Percentiles rank a stretch among this genome's conserved stretches.
Evolutionary conservation across 2,329 filamentous ascomycete genomes (phyloP).

Genomic region (Phyllosticta citribraziliensis): DNA sequence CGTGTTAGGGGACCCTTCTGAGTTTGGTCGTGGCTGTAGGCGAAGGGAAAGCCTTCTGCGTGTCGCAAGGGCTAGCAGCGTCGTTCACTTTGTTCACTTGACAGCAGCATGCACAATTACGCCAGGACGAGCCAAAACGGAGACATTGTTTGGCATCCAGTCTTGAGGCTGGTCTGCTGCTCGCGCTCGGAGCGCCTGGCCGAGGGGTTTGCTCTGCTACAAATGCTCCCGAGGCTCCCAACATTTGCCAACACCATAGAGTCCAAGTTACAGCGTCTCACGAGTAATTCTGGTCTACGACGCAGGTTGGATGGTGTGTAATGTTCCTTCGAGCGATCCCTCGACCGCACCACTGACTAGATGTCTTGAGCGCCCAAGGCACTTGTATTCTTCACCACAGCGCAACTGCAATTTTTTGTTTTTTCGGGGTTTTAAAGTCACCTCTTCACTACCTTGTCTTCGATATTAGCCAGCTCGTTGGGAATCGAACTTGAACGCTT

Average conservation of each 20-base stretch:
- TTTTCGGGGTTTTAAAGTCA: background rate
- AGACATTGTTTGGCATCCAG: conserved; percentile 4
- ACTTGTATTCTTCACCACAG: too few relatives aligned
- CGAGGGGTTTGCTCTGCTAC: background rate
- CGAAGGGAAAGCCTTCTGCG: conserved; percentile 8
- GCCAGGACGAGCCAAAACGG: background rate
- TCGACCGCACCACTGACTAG: too few relatives aligned
- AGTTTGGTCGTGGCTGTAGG: conserved; percentile 12
- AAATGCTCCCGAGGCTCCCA: background rate
- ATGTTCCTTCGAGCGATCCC: too few relatives aligned
- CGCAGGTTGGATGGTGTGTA: too few relatives aligned
- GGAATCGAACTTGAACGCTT: background rate
- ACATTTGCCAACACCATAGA: background rate
- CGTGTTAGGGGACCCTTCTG: conserved; percentile 12
- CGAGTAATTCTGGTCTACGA: too few relatives aligned
- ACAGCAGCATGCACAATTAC: conserved; percentile 9
- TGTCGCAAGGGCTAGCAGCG: conserved; percentile 7
- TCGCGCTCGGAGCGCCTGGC: background rate
- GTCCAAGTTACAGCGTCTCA: too few relatives aligned
- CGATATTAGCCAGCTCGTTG: background rate
- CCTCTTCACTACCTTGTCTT: background rate
- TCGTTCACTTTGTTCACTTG: conserved; percentile 5
- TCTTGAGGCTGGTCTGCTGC: background rate
- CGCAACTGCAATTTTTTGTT: too few relatives aligned
- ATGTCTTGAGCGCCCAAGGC: too few relatives aligned